Conservation (phyloP, 768 basidiomycete species). For the Suillus variegatus region DNA sequence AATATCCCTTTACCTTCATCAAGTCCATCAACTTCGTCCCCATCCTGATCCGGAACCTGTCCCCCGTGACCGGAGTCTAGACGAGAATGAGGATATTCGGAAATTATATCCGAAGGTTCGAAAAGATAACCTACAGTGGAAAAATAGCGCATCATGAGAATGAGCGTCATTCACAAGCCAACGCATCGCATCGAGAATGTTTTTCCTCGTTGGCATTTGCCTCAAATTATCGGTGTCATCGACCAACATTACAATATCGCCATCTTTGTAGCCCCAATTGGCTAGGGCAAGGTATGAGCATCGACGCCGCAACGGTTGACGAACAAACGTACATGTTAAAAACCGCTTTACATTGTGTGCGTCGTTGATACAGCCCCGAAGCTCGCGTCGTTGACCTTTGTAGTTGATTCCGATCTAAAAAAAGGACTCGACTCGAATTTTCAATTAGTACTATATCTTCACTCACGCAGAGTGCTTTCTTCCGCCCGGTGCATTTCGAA, state of each 20-base stretch:
- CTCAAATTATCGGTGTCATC: conserved; percentile 46
- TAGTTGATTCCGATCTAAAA: conserved; percentile 81
- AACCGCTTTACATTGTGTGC: conserved; percentile 69
- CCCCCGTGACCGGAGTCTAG: conserved; percentile 96
- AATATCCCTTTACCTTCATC: conserved; percentile 61
- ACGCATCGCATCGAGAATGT: conserved; percentile 59
- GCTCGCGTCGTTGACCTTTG: conserved; percentile 56
- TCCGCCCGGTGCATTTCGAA: conserved; percentile 50
- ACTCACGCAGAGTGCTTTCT: conserved; percentile 51
- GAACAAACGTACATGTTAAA: conserved; percentile 51
- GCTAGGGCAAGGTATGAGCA: conserved; percentile 22
- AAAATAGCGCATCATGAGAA: conserved; percentile 73
- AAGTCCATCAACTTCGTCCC: conserved; percentile 77
- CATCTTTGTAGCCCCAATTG: conserved; percentile 47
- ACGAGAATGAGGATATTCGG: background rate
- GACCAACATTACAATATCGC: conserved; percentile 59
- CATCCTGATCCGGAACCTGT: conserved; percentile 74
- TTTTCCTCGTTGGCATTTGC: conserved; percentile 50
- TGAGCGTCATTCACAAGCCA: conserved; percentile 72
- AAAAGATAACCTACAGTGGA: conserved; percentile 57
- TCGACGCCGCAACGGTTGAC: background rate
- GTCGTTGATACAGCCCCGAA: conserved; percentile 84
- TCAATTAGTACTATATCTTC: background rate
- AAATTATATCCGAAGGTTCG: background rate
- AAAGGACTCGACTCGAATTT: conserved; percentile 4